phyloP scores from a whole-genome alignment of 2,329 filamentous ascomycete species.

The Alternaria gansuensis region DNA sequence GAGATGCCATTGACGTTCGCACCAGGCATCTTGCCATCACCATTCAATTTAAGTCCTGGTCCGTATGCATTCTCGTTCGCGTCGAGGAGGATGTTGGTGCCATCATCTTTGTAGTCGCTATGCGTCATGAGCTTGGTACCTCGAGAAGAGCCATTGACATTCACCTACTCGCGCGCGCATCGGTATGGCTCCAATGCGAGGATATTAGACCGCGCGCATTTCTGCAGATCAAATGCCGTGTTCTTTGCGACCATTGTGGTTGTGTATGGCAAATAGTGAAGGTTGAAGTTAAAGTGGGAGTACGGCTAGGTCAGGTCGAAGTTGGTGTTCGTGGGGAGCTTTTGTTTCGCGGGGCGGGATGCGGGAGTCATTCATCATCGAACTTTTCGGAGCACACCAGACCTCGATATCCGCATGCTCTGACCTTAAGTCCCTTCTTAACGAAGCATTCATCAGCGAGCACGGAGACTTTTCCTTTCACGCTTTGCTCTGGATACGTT shows the following conservation, averaged over 20 bases:
- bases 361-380: conserved; percentile 25
- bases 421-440: neutral
- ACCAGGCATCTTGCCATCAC: conserved; percentile 59
- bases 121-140: conserved; percentile 25
- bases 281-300: neutral
- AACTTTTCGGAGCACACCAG: too few species aligned
- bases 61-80: conserved; percentile 98
- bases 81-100: conserved; percentile 93
- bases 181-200: conserved; percentile 63
- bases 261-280: neutral
- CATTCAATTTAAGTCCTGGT: conserved; percentile 71
- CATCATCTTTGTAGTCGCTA: conserved; percentile 98
- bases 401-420: neutral
- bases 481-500: neutral
- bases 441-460: neutral
- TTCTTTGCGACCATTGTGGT: conserved; percentile 37
- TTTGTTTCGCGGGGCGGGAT: conserved; percentile 37
- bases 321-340: conserved; percentile 35
- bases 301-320: conserved; percentile 7
- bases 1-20: conserved; percentile 53
- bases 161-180: conserved; percentile 63
- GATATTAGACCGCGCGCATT: conserved; percentile 63
- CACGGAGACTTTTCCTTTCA: too few species aligned
- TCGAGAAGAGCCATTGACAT: conserved; percentile 21
- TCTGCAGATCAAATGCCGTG: conserved; percentile 58